Percentiles rank a stretch among this genome's conserved stretches.
These are phyloP conservation scores for Rutstroemia sp. DNA, from an alignment of 2,329 filamentous ascomycete species.

Conservation along the genomic window DNA sequence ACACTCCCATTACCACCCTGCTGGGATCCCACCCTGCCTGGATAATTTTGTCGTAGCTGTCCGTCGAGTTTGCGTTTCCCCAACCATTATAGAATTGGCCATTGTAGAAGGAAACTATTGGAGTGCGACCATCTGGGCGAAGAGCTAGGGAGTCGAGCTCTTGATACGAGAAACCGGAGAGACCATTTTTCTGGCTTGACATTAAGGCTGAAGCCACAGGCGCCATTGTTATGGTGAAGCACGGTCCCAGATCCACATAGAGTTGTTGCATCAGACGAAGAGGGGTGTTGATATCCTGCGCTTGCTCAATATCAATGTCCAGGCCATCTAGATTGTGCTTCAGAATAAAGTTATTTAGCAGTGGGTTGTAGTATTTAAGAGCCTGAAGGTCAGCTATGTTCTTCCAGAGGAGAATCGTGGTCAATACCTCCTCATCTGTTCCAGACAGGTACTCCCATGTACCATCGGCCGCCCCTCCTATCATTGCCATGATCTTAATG, in stretches of 20 bases:
- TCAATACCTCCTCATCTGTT: slow-evolving; percentile 1
- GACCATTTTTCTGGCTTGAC: slow-evolving; percentile 44
- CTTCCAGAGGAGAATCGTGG: background rate
- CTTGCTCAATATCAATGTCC: slow-evolving; percentile 82
- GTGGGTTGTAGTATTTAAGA: slow-evolving; percentile 9
- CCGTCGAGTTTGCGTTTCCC: slow-evolving; percentile 1
- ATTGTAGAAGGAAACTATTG: slow-evolving; percentile 12
- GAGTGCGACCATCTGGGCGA: background rate
- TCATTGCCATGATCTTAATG: slow-evolving; percentile 13
- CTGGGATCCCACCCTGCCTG: slow-evolving; percentile 10
- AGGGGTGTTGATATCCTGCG: slow-evolving; percentile 60
- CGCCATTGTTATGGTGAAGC: slow-evolving; percentile 58
- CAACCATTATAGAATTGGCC: slow-evolving; percentile 13
- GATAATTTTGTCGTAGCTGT: slow-evolving; percentile 9
- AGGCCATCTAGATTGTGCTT: slow-evolving; percentile 82
- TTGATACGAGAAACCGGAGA: slow-evolving; percentile 60
- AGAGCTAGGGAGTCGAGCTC: slow-evolving; percentile 56
- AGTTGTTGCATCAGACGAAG: slow-evolving; percentile 77
- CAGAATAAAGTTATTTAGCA: slow-evolving; percentile 37
- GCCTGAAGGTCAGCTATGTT: slow-evolving; percentile 15
- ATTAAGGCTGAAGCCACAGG: slow-evolving; percentile 45
- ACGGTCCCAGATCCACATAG: slow-evolving; percentile 59
- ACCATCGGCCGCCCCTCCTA: slow-evolving; percentile 12
- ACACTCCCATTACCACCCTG: slow-evolving; percentile 7
- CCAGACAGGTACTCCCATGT: slow-evolving; percentile 34